These are phyloP conservation scores for Dactylorhiza incarnata DNA, from an alignment of 106 monocot genomes.

Conservation along the genomic window DNA sequence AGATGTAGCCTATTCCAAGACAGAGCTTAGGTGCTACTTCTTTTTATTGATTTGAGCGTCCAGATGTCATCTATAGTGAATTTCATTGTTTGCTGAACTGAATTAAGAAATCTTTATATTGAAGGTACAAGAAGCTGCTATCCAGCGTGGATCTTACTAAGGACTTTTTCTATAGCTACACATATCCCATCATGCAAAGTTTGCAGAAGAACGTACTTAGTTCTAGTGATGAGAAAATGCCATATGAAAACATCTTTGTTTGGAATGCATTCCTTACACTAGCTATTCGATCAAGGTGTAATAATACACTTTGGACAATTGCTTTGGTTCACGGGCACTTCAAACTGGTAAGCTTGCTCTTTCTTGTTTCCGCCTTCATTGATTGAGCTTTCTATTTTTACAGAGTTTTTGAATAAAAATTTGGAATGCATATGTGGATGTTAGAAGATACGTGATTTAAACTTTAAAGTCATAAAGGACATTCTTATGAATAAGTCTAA, in stretches of 20 bases:
- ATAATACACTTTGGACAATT: constrained; percentile 89
- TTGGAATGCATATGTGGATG: background rate
- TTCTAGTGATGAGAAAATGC: constrained; percentile 38
- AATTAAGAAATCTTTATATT: constrained; percentile 6
- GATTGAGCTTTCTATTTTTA: background rate
- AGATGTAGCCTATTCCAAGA: constrained; percentile 84
- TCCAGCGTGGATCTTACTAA: constrained; percentile 94
- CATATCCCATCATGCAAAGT: constrained; percentile 91
- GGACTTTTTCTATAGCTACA: constrained; percentile 96
- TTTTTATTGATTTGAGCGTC: background rate
- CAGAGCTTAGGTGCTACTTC: constrained; percentile 59
- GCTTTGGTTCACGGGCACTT: constrained; percentile 91
- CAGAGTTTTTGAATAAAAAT: background rate
- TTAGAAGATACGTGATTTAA: background rate
- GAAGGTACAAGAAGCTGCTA: constrained; percentile 93
- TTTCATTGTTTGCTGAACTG: background rate
- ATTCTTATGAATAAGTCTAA: background rate
- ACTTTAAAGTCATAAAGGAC: background rate
- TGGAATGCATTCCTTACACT: constrained; percentile 93
- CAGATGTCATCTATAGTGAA: background rate
- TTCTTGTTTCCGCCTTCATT: background rate
- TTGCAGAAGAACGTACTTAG: constrained; percentile 75
- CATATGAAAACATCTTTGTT: constrained; percentile 92
- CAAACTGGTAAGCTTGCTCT: constrained; percentile 50
- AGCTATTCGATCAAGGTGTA: constrained; percentile 77